Conservation (phyloP, 805 yeast species). For the Saccharomycopsis sp. region DNA sequence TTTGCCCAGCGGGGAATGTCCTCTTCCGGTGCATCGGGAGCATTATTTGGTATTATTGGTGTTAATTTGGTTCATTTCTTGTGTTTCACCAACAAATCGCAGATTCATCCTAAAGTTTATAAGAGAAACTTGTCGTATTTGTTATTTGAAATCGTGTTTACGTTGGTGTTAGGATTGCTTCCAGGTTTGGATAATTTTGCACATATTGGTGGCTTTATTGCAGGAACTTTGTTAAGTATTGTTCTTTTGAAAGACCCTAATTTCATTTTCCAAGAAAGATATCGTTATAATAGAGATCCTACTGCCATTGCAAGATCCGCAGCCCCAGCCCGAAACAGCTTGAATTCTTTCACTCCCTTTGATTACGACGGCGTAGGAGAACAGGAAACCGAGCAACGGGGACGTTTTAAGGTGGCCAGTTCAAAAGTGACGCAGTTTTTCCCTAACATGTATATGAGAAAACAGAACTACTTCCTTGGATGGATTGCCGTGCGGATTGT, state of each 20-base stretch:
- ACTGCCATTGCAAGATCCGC: slow-evolving; percentile 18
- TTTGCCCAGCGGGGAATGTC: slow-evolving; percentile 62
- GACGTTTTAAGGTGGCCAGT: slow-evolving; percentile 17
- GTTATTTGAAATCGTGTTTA: slow-evolving; percentile 50
- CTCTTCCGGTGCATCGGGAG: slow-evolving; percentile 66
- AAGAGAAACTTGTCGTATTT: slow-evolving; percentile 39
- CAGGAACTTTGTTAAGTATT: slow-evolving; percentile 48
- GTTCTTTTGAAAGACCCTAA: slow-evolving; percentile 51
- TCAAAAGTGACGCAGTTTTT: slow-evolving; percentile 22
- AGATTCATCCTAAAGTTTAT: slow-evolving; percentile 41
- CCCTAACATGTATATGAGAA: slow-evolving; percentile 25
- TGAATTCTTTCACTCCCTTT: slow-evolving; percentile 21
- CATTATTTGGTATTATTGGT: slow-evolving; percentile 64
- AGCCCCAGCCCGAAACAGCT: slow-evolving; percentile 21
- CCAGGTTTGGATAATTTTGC: slow-evolving; percentile 74
- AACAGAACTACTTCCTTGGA: slow-evolving; percentile 35
- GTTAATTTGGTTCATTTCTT: slow-evolving; percentile 49
- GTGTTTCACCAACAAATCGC: slow-evolving; percentile 44
- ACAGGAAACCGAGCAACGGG: neutral
- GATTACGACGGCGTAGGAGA: slow-evolving; percentile 18
- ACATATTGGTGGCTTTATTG: slow-evolving; percentile 68
- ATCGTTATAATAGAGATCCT: slow-evolving; percentile 21
- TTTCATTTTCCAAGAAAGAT: slow-evolving; percentile 28
- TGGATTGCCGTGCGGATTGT: slow-evolving; percentile 49
- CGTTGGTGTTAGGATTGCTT: slow-evolving; percentile 56